phyloP scores from a whole-genome alignment of 2,329 filamentous ascomycete genomes.

The Microcyclosporella mali region DNA sequence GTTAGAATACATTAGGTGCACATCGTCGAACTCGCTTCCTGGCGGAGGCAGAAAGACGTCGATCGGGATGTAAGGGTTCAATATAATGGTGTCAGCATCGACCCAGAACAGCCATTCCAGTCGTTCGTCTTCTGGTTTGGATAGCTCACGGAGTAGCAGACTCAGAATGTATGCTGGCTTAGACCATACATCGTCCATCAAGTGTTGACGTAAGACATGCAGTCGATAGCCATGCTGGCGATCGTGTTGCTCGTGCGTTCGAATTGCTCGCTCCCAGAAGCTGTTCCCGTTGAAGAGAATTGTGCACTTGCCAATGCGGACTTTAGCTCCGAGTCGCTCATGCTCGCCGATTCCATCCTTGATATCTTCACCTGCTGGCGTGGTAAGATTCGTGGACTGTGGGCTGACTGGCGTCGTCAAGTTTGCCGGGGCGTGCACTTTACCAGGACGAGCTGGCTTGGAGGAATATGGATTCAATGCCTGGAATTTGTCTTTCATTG shows the following conservation, averaged over 20 bases:
- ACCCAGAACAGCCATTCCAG: slow-evolving; percentile 42
- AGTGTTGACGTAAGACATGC: slow-evolving; percentile 36
- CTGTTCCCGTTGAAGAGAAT: slow-evolving; percentile 35
- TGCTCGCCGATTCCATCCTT: slow-evolving; percentile 22
- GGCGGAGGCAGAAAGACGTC: slow-evolving; percentile 36
- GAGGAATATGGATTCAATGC: slow-evolving; percentile 25
- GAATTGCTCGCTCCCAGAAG: slow-evolving; percentile 38
- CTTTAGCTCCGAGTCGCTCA: slow-evolving; percentile 27
- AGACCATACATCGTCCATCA: slow-evolving; percentile 41
- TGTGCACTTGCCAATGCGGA: slow-evolving; percentile 35
- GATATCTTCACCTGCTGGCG: slow-evolving; percentile 17
- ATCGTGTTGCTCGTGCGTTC: slow-evolving; percentile 38
- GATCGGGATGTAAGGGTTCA: slow-evolving; percentile 39
- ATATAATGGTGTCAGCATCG: slow-evolving; percentile 41
- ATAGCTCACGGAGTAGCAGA: slow-evolving; percentile 34
- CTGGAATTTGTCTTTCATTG: slow-evolving; percentile 28
- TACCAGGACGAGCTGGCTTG: not conserved
- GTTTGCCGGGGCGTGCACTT: not conserved
- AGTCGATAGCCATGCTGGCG: slow-evolving; percentile 38
- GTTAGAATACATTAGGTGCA: slow-evolving; percentile 34
- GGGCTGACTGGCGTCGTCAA: not conserved
- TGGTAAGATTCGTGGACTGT: not conserved
- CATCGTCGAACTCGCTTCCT: slow-evolving; percentile 30
- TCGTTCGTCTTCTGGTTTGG: slow-evolving; percentile 34
- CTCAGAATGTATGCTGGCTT: slow-evolving; percentile 42